A percentile compares a stretch with the other conserved stretches of the same genome.
phyloP scores from a whole-genome alignment of 2,329 filamentous ascomycete species.

The Aspergillus brunneoviolaceus region DNA sequence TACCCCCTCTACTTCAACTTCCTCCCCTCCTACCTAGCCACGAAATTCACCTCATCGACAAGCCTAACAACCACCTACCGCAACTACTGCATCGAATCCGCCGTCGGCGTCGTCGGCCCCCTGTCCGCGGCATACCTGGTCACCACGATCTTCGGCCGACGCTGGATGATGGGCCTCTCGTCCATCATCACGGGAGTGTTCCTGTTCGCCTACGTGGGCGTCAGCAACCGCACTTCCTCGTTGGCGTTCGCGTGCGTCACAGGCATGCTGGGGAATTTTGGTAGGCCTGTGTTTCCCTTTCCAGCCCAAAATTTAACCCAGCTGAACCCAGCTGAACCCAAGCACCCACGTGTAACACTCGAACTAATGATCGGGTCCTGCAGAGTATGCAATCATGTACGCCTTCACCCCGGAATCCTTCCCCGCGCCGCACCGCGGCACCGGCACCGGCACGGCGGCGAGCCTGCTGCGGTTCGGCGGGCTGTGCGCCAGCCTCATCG shows the following conservation, averaged over 20 bases:
- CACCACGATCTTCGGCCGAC: slow-evolving; percentile 43
- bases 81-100: slow-evolving; percentile 33
- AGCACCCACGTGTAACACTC: neutral
- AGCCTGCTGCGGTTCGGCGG: slow-evolving; percentile 30
- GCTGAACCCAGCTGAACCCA: neutral
- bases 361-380: too few species aligned
- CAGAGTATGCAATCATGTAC: slow-evolving; percentile 35
- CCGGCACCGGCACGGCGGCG: slow-evolving; percentile 36
- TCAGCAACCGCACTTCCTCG: slow-evolving; percentile 37
- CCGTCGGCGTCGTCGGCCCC: slow-evolving; percentile 43
- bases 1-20: slow-evolving; percentile 52
- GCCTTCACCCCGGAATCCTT: slow-evolving; percentile 31
- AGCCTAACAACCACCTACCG: slow-evolving; percentile 25
- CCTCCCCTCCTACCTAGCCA: slow-evolving; percentile 48
- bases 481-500: slow-evolving; percentile 45
- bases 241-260: slow-evolving; percentile 43
- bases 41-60: slow-evolving; percentile 31
- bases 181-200: slow-evolving; percentile 48
- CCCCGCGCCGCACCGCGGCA: slow-evolving; percentile 28
- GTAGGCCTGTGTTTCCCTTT: slow-evolving; percentile 8
- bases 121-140: slow-evolving; percentile 45
- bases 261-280: slow-evolving; percentile 46
- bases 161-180: slow-evolving; percentile 49
- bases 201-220: slow-evolving; percentile 48
- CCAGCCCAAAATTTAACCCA: neutral